Evolutionary conservation across 495 filamentous ascomycete genomes (phyloP), one percentile per base, ranked within the genome.

Genomic region (Extremus antarcticus): DNA sequence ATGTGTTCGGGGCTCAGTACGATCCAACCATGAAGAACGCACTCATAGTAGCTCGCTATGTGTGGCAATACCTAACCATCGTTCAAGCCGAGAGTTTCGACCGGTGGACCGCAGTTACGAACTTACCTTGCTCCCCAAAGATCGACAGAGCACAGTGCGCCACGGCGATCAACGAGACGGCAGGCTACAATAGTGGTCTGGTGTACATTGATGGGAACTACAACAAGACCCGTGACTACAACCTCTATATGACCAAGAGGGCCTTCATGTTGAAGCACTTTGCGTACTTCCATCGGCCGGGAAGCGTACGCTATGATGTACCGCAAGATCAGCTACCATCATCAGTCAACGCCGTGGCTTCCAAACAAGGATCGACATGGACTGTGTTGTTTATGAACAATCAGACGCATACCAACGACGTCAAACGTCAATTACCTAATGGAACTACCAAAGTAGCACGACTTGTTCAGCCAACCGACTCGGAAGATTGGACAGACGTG

Each of bases 221-320:
- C 45, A 59, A 59, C 51, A 32, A 50, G 25, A 59, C 56, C 2
- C 43, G 41, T 11, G 51, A 59, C 47, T 59, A 55, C 46, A 46
- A 50, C 35, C 25, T 59, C 3, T 59, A 59, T 22, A 29, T 17
- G 20, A 59, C 56, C 21, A 59, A 59, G 52, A 51, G 56, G 10
- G 56, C 56, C 2, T 59, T 59, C 43, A 55, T 54, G 51, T 16
- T 59, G 19, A 59, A 59, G 56, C 56, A 59, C 32, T 59, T 55
- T 32, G 47, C 49, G 7, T 35, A 35, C 43, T 55, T 59, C 45
- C 51, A 54, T 50, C 51, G 56, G 11, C 56, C 56, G 13, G 56
- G 56, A 3, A 38, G 53, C 11, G 52, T 55, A 3, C 51, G 56
- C 4, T 59, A 55, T 43, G 56, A 55, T 16, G 45, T 59, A 9